Conservation (phyloP, 768 basidiomycete genomes). For the Trametes cinnabarina region DNA sequence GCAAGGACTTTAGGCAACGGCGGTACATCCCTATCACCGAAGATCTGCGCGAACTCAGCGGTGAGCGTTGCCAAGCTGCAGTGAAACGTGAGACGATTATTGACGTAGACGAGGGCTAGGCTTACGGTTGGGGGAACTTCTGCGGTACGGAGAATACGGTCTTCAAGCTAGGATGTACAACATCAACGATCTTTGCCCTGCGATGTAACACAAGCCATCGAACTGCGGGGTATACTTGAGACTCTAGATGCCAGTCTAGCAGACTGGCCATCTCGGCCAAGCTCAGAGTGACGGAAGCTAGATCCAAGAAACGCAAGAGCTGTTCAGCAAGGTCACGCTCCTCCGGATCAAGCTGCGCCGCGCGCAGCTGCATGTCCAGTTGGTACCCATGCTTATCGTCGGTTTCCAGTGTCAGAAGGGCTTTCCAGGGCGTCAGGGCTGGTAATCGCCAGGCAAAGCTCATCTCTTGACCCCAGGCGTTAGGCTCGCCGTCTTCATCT, state of each 20-base stretch:
- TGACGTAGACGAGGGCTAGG: slow-evolving; percentile 7
- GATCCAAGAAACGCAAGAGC: slow-evolving; percentile 72
- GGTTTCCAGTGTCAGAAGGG: slow-evolving; percentile 70
- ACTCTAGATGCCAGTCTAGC: slow-evolving; percentile 79
- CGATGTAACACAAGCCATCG: slow-evolving; percentile 90
- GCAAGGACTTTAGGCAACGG: slow-evolving; percentile 74
- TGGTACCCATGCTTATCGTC: slow-evolving; percentile 54
- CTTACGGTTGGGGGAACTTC: slow-evolving; percentile 60
- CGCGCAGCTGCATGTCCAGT: slow-evolving; percentile 57
- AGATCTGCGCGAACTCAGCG: slow-evolving; percentile 58
- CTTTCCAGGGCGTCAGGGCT: slow-evolving; percentile 87
- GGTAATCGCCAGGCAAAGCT: slow-evolving; percentile 72
- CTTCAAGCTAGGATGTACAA: slow-evolving; percentile 73
- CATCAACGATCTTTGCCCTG: slow-evolving; percentile 86
- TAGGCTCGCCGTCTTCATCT: slow-evolving; percentile 34
- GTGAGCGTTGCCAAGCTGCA: slow-evolving; percentile 53
- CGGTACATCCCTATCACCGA: slow-evolving; percentile 59
- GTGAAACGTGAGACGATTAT: background rate
- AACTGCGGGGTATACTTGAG: slow-evolving; percentile 86
- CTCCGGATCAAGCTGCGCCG: slow-evolving; percentile 58
- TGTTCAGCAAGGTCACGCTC: slow-evolving; percentile 69
- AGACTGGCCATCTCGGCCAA: slow-evolving; percentile 77
- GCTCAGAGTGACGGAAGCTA: slow-evolving; percentile 69
- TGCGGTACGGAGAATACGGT: slow-evolving; percentile 78
- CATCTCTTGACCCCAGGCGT: slow-evolving; percentile 66